These are phyloP conservation scores for Mycena vulgaris DNA, from an alignment of 768 basidiomycete genomes.

Conservation along the genomic window DNA sequence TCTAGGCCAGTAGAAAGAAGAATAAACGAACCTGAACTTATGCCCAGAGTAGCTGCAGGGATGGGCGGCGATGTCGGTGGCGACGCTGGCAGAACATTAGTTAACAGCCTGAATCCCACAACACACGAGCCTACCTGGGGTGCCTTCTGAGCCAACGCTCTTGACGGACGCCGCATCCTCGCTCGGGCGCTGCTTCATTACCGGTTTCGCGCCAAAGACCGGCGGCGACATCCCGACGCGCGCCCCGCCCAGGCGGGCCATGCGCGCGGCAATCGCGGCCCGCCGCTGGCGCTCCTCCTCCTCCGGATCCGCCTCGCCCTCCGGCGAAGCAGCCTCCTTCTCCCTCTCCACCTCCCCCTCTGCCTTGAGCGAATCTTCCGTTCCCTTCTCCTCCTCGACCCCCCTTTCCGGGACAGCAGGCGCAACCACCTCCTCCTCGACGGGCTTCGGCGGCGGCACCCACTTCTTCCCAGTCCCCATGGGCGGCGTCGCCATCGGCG, in stretches of 20 bases:
- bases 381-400: conserved; percentile 73
- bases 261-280: conserved; percentile 90
- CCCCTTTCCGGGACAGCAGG: conserved; percentile 83
- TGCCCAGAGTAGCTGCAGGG: conserved; percentile 3
- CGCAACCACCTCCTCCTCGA: conserved; percentile 63
- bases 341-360: conserved; percentile 63
- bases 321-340: conserved; percentile 16
- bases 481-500: conserved; percentile 70
- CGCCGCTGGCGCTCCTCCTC: conserved; percentile 85
- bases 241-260: conserved; percentile 93
- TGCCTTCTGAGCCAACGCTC: neutral
- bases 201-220: conserved; percentile 68
- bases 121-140: conserved; percentile 11
- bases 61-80: conserved; percentile 33
- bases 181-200: conserved; percentile 42
- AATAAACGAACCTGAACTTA: neutral
- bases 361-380: conserved; percentile 82
- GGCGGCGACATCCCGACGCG: conserved; percentile 86
- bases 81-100: conserved; percentile 12
- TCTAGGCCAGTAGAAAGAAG: neutral
- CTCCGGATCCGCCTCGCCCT: conserved; percentile 64
- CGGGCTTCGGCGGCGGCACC: conserved; percentile 78
- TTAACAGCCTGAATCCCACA: neutral
- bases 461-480: conserved; percentile 82
- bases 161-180: conserved; percentile 42